phyloP scores from a whole-genome alignment of 1,139 yeast species.

The Kurtzmaniella quercitrusa region DNA sequence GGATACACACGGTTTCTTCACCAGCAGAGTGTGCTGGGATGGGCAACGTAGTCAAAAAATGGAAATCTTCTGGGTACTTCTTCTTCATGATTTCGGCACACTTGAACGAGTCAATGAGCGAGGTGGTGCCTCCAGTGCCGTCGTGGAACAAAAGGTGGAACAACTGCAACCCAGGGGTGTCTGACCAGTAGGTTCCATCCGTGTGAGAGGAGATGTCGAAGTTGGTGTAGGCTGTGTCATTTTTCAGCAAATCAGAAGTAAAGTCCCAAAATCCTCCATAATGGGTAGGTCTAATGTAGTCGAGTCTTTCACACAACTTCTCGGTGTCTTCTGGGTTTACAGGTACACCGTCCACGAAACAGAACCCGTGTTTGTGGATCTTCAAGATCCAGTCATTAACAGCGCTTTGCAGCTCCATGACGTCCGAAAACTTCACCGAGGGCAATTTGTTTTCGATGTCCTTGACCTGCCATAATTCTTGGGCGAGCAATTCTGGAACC shows the following conservation, averaged over 20 bases:
- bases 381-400: slow-evolving; percentile 58
- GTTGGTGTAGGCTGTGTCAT: slow-evolving; percentile 74
- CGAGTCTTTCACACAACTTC: slow-evolving; percentile 53
- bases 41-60: slow-evolving; percentile 46
- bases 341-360: slow-evolving; percentile 62
- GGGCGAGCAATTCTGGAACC: slow-evolving; percentile 24
- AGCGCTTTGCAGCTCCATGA: slow-evolving; percentile 46
- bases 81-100: slow-evolving; percentile 52
- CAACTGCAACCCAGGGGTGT: slow-evolving; percentile 70
- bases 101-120: slow-evolving; percentile 65
- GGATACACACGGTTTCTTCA: slow-evolving; percentile 62
- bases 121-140: slow-evolving; percentile 72
- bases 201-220: slow-evolving; percentile 66
- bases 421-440: slow-evolving; percentile 42
- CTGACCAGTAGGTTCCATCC: slow-evolving; percentile 78
- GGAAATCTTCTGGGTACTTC: slow-evolving; percentile 51
- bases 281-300: slow-evolving; percentile 68
- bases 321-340: slow-evolving; percentile 60
- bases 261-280: slow-evolving; percentile 84
- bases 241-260: slow-evolving; percentile 65
- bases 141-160: slow-evolving; percentile 65
- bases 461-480: slow-evolving; percentile 46
- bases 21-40: slow-evolving; percentile 81
- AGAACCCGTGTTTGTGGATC: slow-evolving; percentile 59
- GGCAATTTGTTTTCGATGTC: slow-evolving; percentile 46